Conservation (phyloP, 2,329 filamentous ascomycete genomes). For the Fonsecaea pedrosoi region DNA sequence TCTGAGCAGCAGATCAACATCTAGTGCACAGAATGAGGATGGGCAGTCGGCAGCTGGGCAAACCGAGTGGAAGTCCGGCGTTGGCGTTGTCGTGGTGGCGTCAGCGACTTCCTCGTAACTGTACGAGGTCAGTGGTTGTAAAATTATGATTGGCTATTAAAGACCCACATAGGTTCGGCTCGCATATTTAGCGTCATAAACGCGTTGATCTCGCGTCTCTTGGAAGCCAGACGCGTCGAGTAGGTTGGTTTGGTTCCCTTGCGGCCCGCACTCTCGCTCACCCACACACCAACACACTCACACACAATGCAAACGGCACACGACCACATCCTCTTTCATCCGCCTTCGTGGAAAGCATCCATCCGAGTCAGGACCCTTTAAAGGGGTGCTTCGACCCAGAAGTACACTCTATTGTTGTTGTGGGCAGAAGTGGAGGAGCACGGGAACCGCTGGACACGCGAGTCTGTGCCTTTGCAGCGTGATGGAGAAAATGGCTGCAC, state of each 20-base stretch:
- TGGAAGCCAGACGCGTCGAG: constrained; percentile 18
- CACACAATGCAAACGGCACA: background rate
- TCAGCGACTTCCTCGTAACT: background rate
- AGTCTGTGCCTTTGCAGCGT: constrained; percentile 30
- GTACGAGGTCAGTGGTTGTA: background rate
- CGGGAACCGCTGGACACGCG: constrained; percentile 16
- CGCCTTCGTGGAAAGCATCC: constrained; percentile 2
- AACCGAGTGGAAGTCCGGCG: background rate
- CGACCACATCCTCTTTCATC: constrained; percentile 7
- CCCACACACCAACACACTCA: background rate
- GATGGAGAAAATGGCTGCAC: constrained; percentile 8
- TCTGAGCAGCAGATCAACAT: no score
- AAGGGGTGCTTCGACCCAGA: background rate
- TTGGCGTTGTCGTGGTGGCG: background rate
- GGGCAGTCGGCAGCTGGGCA: background rate
- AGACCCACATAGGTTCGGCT: constrained; percentile 5
- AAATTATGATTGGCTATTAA: background rate
- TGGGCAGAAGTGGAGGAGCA: constrained; percentile 10
- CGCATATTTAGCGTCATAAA: background rate
- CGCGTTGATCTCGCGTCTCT: constrained; percentile 22
- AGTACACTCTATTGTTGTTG: background rate
- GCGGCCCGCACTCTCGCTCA: background rate
- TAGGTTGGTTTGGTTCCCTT: background rate
- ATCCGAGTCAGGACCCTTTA: background rate
- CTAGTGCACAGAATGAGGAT: background rate